Conservation (phyloP, 495 filamentous ascomycete species). For the Bacidia rubella region DNA sequence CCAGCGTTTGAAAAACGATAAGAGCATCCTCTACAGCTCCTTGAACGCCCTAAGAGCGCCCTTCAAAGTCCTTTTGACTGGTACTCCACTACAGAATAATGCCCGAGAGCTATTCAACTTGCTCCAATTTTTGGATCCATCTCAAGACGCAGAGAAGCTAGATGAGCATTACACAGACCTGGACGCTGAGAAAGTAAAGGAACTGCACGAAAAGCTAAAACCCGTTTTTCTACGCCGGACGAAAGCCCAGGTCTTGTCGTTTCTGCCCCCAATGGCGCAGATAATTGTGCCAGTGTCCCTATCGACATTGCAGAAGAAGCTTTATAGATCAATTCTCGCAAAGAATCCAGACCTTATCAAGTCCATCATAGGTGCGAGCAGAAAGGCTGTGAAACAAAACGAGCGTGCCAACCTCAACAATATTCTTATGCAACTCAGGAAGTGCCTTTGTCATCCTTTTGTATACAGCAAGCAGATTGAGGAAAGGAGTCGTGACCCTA, state of each 20-base stretch:
- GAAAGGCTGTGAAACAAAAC: constrained; percentile 35
- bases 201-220: constrained; percentile 73
- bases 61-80: constrained; percentile 76
- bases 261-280: constrained; percentile 83
- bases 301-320: constrained; percentile 80
- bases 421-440: constrained; percentile 88
- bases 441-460: constrained; percentile 91
- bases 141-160: constrained; percentile 51
- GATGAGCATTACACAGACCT: constrained; percentile 64
- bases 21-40: constrained; percentile 62
- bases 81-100: constrained; percentile 90
- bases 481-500: constrained; percentile 45
- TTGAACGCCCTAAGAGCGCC: constrained; percentile 57
- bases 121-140: constrained; percentile 74
- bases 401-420: constrained; percentile 78
- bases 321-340: constrained; percentile 86
- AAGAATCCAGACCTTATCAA: constrained; percentile 83
- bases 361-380: constrained; percentile 55
- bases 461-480: constrained; percentile 83
- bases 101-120: constrained; percentile 89
- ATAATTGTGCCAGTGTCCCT: constrained; percentile 90
- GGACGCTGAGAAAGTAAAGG: constrained; percentile 62
- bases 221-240: constrained; percentile 75
- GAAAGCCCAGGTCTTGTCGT: constrained; percentile 76
- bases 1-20: constrained; percentile 89